Evolutionary conservation across 257 asterid species (phyloP).

Genomic region (Salvia rosmarinus): DNA sequence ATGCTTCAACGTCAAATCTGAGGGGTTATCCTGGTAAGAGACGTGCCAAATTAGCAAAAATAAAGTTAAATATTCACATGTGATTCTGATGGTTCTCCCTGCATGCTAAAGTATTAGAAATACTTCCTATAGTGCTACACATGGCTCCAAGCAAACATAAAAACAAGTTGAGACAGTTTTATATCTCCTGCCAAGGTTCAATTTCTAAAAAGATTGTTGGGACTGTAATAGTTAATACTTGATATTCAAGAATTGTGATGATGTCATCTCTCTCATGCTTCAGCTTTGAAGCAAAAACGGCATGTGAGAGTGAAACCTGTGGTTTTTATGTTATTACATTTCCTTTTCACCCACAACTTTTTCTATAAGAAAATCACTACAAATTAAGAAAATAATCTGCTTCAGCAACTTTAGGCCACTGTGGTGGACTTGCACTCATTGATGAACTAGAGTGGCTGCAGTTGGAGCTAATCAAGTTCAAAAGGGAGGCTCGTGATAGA

Average conservation of each 20-base stretch:
- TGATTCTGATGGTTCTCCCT: background rate
- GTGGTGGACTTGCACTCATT: background rate
- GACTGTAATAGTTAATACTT: background rate
- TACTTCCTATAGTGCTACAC: background rate
- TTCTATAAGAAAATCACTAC: background rate
- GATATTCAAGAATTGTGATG: background rate
- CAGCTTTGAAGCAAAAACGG: constrained; percentile 1
- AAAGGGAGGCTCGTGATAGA: no score
- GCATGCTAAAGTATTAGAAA: background rate
- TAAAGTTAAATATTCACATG: background rate
- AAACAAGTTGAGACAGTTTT: background rate
- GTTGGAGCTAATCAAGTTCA: no score
- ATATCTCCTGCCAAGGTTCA: constrained; percentile 7
- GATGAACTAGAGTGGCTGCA: background rate
- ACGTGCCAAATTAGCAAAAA: constrained; percentile 32
- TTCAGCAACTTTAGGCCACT: background rate
- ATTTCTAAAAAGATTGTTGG: background rate
- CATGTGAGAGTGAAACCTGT: no score
- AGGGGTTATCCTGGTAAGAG: constrained; percentile 48
- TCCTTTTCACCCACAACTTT: background rate
- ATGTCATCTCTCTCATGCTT: constrained; percentile 13
- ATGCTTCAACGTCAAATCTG: constrained; percentile 59
- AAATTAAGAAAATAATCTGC: no score
- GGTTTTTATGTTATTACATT: no score
- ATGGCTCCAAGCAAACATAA: background rate